Evolutionary conservation across 495 filamentous ascomycete species (phyloP), one percentile per base, ranked within the genome.

Genomic region (Pyronema domesticum): DNA sequence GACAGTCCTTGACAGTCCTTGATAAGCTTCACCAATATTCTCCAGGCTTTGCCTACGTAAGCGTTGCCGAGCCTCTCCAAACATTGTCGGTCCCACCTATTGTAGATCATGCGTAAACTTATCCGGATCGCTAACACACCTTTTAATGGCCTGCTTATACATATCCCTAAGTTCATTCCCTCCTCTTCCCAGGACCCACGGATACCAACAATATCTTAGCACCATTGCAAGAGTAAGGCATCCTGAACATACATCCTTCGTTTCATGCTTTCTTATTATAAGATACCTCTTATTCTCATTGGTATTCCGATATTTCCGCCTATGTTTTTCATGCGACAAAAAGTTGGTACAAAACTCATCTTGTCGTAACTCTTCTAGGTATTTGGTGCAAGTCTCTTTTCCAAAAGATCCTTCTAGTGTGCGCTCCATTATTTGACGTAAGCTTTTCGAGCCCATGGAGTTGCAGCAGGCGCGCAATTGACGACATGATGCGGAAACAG

Each of bases 121-220:
- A 5, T 30, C 23, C 23, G 23, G 23, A 30, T 30, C 23, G 5
- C 23, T 30, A 30, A 30, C 23, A 30, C 23, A 30, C 23, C 23
- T 30, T 30, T 30, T 30, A 30, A 30, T 30, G 5, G 23, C 36
- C 40, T 68, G 65, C 45, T 55, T 59, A 49, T 68, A 61, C 30
- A 66, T 49, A 5, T 52, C 4, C 40, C 13, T 13, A 17, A 13
- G 40, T 43, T 43, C 13, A 4, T 6, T 43, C 15, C 40, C 15
- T 43, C 15, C 40, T 6, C 15, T 43, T 43, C 40, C 13, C 40
- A 43, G 15, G 23, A 30, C 23, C 47, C 47, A 50, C 18, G 47
- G 47, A 36, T 50, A 50, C 47, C 47, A 50, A 13, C 19, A 34
- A 50, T 35, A 34, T 34, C 36, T 50, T 8, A 50, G 47, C 47